These are phyloP conservation scores for Pseudocercospora fijiensis DNA, from an alignment of 2,329 filamentous ascomycete species.

Conservation along the genomic window DNA sequence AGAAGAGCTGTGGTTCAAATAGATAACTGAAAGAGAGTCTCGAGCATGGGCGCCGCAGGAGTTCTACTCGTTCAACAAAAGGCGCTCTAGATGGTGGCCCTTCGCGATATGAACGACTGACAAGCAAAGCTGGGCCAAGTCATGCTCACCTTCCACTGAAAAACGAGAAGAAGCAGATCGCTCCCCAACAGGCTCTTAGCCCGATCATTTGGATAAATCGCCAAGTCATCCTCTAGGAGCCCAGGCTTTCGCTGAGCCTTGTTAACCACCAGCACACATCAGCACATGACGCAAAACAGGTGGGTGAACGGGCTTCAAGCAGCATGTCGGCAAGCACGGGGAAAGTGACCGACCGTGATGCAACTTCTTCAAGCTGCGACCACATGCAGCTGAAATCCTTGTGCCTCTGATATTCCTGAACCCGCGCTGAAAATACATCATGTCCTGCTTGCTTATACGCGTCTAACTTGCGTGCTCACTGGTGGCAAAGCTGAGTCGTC, in stretches of 20 bases:
- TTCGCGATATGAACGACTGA: neutral
- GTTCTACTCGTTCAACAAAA: neutral
- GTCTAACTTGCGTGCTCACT: neutral
- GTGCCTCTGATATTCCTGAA: neutral
- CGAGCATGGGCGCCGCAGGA: neutral
- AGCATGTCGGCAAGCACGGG: no score
- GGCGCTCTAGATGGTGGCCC: no score
- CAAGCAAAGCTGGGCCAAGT: neutral
- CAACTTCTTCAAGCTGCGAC: neutral
- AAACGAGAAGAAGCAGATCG: neutral
- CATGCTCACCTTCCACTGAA: neutral
- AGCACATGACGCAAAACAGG: neutral
- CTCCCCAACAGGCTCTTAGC: no score
- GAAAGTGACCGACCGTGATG: neutral
- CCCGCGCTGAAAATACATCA: neutral
- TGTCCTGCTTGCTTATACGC: neutral
- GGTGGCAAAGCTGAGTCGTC: neutral
- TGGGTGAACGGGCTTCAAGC: neutral
- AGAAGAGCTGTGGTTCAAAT: neutral
- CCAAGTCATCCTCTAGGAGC: neutral
- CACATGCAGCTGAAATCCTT: neutral
- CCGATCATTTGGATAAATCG: no score
- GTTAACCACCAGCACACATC: no score
- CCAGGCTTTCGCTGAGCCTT: neutral
- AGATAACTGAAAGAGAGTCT: neutral